phyloP scores from a whole-genome alignment of 371 early-diverging fungal species.

The Apophysomyces ossiformis region DNA sequence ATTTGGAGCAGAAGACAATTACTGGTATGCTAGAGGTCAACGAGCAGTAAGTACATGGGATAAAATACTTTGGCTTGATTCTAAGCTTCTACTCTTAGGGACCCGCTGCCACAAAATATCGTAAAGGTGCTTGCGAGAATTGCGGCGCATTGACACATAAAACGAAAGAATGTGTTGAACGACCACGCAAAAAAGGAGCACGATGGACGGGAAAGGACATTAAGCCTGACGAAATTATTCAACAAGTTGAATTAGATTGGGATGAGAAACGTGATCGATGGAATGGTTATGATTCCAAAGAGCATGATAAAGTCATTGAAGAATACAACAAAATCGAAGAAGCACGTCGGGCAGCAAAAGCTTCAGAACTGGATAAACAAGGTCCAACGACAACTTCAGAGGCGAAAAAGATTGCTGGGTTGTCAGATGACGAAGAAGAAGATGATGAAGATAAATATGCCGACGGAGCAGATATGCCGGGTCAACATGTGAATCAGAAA shows the following conservation, averaged over 20 bases:
- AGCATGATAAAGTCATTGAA: constrained; percentile 78
- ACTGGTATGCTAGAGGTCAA: constrained; percentile 88
- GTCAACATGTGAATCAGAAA: constrained; percentile 90
- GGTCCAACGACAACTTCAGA: constrained; percentile 59
- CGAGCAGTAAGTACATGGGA: constrained; percentile 54
- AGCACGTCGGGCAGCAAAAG: constrained; percentile 81
- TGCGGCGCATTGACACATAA: constrained; percentile 97
- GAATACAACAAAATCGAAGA: constrained; percentile 94
- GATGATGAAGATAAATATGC: constrained; percentile 94
- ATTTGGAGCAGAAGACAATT: constrained; percentile 54
- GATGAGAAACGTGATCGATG: constrained; percentile 97
- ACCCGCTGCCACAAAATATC: constrained; percentile 87
- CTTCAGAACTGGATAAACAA: constrained; percentile 75
- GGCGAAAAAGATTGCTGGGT: constrained; percentile 57
- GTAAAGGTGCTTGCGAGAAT: constrained; percentile 96
- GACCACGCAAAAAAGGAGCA: constrained; percentile 91
- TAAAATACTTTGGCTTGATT: not conserved
- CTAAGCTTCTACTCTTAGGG: constrained; percentile 43
- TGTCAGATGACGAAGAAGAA: constrained; percentile 73
- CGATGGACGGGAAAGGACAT: constrained; percentile 88
- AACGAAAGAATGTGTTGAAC: constrained; percentile 92
- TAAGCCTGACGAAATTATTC: constrained; percentile 85
- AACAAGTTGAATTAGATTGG: constrained; percentile 80
- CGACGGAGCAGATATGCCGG: constrained; percentile 87
- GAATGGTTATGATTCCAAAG: constrained; percentile 94